Evolutionary conservation across 1,284 basidiomycete species (phyloP), one percentile per base, ranked within the genome.

Genomic region (Cystobasidium sp.): DNA sequence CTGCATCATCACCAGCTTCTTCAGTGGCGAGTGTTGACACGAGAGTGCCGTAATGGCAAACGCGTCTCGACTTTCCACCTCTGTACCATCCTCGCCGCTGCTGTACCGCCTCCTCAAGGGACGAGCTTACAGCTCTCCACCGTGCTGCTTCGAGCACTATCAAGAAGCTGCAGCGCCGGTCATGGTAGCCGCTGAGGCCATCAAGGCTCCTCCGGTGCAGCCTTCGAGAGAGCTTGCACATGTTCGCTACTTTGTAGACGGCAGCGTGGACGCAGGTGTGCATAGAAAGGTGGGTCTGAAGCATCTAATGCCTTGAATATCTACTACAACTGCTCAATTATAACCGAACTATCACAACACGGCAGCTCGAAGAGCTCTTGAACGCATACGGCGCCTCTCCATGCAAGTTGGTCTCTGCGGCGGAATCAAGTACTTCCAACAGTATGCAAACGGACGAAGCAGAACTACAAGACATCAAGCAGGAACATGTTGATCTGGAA

Each of bases 241-340:
- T 61, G 58, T 56, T 20, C 69, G 69, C 47, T 71, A 63, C 41
- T 63, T 63, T 24, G 53, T 71, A 37, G 69, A 71, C 55, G 61
- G 24, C 8, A 71, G 69, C 61, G 61, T 71, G 22, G 58, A 51
- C 24, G 59, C 44, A 1, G 59, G 37, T n/a, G 46, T 71, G n/a
- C 44, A 41, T 14, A 44, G 24, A 10, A 71, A 64, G 61, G 69
- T 71, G 69, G 9, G 59, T 6, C 14, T 10, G 22, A 44, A 31
- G 10, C 18, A 63, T 24, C 53, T 39, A 43, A 31, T 7, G 24
- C 1, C 22, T 43, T 16, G 65, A 56, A 1, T 20, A 7, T 9
- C n/a, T 14, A 41, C n/a, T 16, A 10, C 12, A 12, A 53, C 14
- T 22, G 22, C 53, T 58, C n/a, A 10, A 14, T 4, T 41, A 2